These are phyloP conservation scores for Ceratobasidium sp. DNA, from an alignment of 1,284 basidiomycete genomes.

Conservation along the genomic window DNA sequence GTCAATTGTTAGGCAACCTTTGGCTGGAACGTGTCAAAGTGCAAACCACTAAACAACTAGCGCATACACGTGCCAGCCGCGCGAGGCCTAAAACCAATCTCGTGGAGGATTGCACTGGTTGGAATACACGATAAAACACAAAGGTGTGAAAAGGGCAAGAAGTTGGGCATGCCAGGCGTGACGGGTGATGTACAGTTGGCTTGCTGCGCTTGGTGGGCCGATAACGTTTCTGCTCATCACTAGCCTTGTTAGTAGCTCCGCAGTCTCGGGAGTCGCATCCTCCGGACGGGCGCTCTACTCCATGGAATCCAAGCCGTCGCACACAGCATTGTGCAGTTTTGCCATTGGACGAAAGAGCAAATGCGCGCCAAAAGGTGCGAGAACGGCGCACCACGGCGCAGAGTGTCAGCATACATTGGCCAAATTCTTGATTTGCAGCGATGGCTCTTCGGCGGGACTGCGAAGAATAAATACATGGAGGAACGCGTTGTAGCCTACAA, in stretches of 20 bases:
- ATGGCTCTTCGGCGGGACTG: no score
- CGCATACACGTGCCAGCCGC: neutral
- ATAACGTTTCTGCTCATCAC: neutral
- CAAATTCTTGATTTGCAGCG: no score
- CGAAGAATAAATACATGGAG: no score
- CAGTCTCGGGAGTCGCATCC: neutral
- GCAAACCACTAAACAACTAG: neutral
- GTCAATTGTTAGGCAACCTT: no score
- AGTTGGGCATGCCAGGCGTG: neutral
- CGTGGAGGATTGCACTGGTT: neutral
- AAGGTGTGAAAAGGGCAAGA: neutral
- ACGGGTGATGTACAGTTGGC: neutral
- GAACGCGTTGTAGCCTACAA: no score
- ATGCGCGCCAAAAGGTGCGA: no score
- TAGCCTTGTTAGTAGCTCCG: neutral
- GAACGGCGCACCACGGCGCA: no score
- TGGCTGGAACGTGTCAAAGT: neutral
- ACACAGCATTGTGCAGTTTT: neutral
- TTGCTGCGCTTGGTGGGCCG: neutral
- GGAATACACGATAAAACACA: neutral
- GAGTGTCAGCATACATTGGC: no score
- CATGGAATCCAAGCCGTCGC: neutral
- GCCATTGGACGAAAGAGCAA: no score
- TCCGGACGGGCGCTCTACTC: neutral
- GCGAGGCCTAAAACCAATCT: neutral